Evolutionary conservation across 495 filamentous ascomycete genomes (phyloP).

Genomic region (Glarea lozoyensis): DNA sequence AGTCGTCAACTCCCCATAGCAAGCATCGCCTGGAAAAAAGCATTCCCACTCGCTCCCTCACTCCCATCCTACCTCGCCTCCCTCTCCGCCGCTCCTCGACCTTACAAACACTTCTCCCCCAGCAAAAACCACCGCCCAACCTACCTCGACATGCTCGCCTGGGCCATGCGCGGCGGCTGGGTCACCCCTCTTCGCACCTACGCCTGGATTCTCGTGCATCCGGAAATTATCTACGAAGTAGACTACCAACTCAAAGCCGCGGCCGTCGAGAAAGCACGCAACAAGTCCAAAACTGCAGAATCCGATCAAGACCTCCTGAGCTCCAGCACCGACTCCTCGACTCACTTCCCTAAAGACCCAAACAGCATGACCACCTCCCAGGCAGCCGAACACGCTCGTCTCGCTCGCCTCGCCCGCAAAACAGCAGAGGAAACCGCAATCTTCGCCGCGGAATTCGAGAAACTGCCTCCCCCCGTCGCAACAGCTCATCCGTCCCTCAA

Average conservation of each 20-base stretch:
- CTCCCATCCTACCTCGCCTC: constrained; percentile 77
- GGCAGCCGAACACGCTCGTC: constrained; percentile 37
- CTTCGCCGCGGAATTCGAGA: constrained; percentile 36
- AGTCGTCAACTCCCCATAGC: constrained; percentile 63
- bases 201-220: constrained; percentile 64
- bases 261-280: constrained; percentile 21
- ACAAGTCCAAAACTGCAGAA: constrained; percentile 18
- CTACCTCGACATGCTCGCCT: constrained; percentile 85
- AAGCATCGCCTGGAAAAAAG: constrained; percentile 57
- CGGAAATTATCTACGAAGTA: constrained; percentile 53
- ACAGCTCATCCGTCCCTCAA: constrained; percentile 41
- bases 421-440: constrained; percentile 36
- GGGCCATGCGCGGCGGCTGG: constrained; percentile 86
- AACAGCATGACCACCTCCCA: constrained; percentile 19
- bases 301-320: too few relatives aligned
- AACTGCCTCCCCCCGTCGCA: constrained; percentile 30
- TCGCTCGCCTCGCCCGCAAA: constrained; percentile 38
- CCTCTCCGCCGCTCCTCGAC: constrained; percentile 65
- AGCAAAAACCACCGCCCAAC: constrained; percentile 78
- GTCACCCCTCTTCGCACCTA: constrained; percentile 86
- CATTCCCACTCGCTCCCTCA: constrained; percentile 72
- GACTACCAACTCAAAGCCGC: constrained; percentile 47
- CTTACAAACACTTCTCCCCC: constrained; percentile 74
- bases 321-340: constrained; percentile 14
- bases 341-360: constrained; percentile 7